Percentiles rank a stretch among this genome's conserved stretches.
phyloP scores from a whole-genome alignment of 2,329 filamentous ascomycete genomes.

The Scedosporium apiospermum region DNA sequence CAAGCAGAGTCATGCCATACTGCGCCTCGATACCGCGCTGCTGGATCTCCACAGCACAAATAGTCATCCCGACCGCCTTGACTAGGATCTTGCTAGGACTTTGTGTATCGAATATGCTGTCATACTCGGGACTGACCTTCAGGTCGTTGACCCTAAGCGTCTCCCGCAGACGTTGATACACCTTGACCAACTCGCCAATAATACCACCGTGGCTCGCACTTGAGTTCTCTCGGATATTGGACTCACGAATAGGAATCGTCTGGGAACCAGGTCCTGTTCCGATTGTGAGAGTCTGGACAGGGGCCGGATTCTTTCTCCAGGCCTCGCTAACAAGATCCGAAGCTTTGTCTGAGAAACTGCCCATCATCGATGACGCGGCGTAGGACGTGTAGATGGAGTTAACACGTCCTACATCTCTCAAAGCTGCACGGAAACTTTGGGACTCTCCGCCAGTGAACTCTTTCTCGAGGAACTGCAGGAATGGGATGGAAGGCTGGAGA shows the following conservation, averaged over 20 bases:
- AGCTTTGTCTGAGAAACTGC: conserved; percentile 2
- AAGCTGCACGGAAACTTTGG: conserved; percentile 10
- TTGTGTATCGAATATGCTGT: conserved; percentile 17
- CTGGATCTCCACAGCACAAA: conserved; percentile 82
- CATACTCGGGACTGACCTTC: conserved; percentile 24
- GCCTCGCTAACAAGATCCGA: conserved; percentile 3
- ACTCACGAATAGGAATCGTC: conserved; percentile 22
- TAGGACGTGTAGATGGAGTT: neutral
- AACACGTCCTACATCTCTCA: neutral
- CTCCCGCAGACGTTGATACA: conserved; percentile 51
- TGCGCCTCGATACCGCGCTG: conserved; percentile 75
- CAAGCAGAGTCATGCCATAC: conserved; percentile 64
- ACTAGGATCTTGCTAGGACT: conserved; percentile 53
- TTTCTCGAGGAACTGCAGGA: conserved; percentile 59
- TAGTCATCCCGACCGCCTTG: conserved; percentile 67
- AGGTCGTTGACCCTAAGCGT: conserved; percentile 49
- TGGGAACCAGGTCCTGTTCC: conserved; percentile 1
- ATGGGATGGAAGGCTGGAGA: conserved; percentile 49
- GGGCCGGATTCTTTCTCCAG: neutral
- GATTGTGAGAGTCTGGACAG: conserved; percentile 1
- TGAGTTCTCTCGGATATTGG: conserved; percentile 20
- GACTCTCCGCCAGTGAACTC: conserved; percentile 37
- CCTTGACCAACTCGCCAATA: conserved; percentile 45
- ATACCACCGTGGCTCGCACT: conserved; percentile 16
- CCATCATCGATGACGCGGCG: conserved; percentile 1